phyloP scores from a whole-genome alignment of 2,329 filamentous ascomycete species.

The Hyphodiscus sp. region DNA sequence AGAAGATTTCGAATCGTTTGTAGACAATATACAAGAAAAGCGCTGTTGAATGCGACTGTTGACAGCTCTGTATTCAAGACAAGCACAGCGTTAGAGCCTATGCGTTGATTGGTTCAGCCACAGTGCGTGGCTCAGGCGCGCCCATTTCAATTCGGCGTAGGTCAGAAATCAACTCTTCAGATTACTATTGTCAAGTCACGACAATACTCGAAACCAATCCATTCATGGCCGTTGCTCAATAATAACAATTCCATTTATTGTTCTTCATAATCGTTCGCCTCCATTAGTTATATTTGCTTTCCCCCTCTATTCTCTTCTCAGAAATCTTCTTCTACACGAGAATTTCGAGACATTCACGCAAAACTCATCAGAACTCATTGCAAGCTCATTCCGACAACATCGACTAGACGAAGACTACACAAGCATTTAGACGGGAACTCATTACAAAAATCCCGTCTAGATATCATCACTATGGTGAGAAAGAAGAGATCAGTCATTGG shows the following conservation, averaged over 20 bases:
- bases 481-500: constrained; percentile 7
- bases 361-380: constrained; percentile 7
- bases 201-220: background rate
- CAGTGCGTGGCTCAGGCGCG: background rate
- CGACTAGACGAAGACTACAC: background rate
- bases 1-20: background rate
- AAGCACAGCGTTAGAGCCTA: background rate
- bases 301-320: background rate
- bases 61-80: background rate
- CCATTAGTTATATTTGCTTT: background rate
- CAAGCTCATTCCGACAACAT: background rate
- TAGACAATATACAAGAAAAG: background rate
- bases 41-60: background rate
- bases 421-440: background rate
- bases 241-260: background rate
- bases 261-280: background rate
- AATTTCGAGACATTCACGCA: constrained; percentile 9
- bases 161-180: background rate
- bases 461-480: constrained; percentile 7
- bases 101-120: constrained; percentile 4
- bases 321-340: background rate
- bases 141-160: background rate
- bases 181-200: background rate
- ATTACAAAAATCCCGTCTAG: constrained; percentile 2
- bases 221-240: constrained; percentile 1